These are phyloP conservation scores for Arachnopeziza araneosa DNA, from an alignment of 2,329 filamentous ascomycete genomes.

Conservation along the genomic window DNA sequence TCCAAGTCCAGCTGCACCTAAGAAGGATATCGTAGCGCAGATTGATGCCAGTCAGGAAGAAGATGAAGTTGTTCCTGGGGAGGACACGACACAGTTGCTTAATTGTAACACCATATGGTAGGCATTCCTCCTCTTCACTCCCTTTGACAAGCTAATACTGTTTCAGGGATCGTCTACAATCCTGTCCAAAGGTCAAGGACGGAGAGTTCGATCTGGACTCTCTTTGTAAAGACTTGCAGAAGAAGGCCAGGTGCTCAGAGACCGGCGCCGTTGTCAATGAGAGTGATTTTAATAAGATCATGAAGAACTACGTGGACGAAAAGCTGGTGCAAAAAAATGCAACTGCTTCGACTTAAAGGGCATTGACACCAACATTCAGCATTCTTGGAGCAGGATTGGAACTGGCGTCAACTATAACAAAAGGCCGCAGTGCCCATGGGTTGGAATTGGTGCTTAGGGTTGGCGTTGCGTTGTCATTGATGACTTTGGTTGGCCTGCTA, in stretches of 20 bases:
- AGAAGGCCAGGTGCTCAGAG: constrained; percentile 94
- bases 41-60: constrained; percentile 72
- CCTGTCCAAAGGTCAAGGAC: constrained; percentile 78
- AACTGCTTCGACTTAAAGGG: not conserved
- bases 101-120: constrained; percentile 94
- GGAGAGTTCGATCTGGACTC: constrained; percentile 92
- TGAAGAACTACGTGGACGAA: constrained; percentile 51
- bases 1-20: constrained; percentile 37
- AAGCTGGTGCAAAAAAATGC: constrained; percentile 6
- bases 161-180: constrained; percentile 80
- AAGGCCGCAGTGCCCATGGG: not conserved
- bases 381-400: constrained; percentile 3
- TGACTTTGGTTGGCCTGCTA: not conserved
- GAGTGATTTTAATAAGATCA: constrained; percentile 77
- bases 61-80: constrained; percentile 57
- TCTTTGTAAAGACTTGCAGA: constrained; percentile 85
- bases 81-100: constrained; percentile 59
- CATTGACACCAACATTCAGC: not conserved
- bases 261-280: constrained; percentile 84
- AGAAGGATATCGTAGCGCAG: constrained; percentile 69
- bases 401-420: not conserved
- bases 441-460: not conserved
- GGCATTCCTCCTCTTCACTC: constrained; percentile 31
- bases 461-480: not conserved
- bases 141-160: constrained; percentile 5